phyloP scores from a whole-genome alignment of 208 protist species.

The Crithidia sp. region DNA sequence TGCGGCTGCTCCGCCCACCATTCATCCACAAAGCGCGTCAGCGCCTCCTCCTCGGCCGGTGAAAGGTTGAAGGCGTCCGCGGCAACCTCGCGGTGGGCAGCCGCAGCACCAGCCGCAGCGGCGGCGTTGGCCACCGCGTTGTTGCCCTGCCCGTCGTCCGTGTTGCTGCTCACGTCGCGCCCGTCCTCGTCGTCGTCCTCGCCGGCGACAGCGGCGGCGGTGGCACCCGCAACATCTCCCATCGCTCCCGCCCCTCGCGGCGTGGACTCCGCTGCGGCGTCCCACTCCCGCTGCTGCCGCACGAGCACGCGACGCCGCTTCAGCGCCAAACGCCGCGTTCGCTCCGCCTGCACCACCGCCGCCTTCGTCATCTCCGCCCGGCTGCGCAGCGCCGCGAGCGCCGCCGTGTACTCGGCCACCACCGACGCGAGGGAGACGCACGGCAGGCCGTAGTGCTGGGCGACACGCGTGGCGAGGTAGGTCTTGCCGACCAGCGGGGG shows the following conservation, averaged over 20 bases:
- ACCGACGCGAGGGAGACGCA: slow-evolving; percentile 30
- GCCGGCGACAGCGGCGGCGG: not conserved
- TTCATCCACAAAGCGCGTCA: slow-evolving; percentile 63
- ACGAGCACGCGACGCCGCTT: slow-evolving; percentile 64
- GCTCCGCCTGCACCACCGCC: slow-evolving; percentile 41
- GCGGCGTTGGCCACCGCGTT: not conserved
- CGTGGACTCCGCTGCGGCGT: slow-evolving; percentile 13
- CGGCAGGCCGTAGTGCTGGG: slow-evolving; percentile 82
- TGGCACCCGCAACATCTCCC: slow-evolving; percentile 5
- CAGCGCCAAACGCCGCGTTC: slow-evolving; percentile 45
- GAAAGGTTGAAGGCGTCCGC: slow-evolving; percentile 47
- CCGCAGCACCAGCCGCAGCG: not conserved
- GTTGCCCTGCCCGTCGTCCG: not conserved
- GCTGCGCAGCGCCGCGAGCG: slow-evolving; percentile 36
- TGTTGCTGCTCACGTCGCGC: slow-evolving; percentile 13
- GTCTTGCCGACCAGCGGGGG: slow-evolving; percentile 92
- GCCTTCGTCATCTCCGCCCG: slow-evolving; percentile 38
- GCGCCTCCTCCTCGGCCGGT: slow-evolving; percentile 60
- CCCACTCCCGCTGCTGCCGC: slow-evolving; percentile 36
- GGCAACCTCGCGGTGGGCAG: slow-evolving; percentile 33
- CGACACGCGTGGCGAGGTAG: slow-evolving; percentile 58
- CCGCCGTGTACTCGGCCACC: slow-evolving; percentile 66
- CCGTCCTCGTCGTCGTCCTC: not conserved
- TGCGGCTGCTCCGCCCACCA: slow-evolving; percentile 58
- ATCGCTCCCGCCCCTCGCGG: not conserved